Evolutionary conservation across 345 rosid genomes (phyloP), one percentile per base, ranked within the genome.

Genomic region (Zanthoxylum bungeanum): DNA sequence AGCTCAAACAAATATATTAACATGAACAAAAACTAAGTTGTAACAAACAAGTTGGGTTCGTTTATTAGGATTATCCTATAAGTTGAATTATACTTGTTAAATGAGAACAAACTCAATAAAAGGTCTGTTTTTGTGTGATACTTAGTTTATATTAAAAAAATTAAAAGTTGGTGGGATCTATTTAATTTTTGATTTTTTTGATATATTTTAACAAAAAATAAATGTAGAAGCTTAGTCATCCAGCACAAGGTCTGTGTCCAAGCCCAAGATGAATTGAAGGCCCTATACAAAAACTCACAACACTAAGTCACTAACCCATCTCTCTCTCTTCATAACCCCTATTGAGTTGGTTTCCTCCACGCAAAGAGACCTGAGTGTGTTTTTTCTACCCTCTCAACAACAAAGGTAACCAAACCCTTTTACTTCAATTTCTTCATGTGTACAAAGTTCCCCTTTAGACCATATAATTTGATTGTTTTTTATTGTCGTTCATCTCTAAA

Each of bases 311-410:
- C 49, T 19, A 66, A 11, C 68, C 68, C 68, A 66, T 10, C 19
- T 22, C 31, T 17, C 31, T 22, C 7, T 28, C 27, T 64, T 46
- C 68, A 24, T 40, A 1, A 7, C 44, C 71, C 33, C 37, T 5
- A 2, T 12, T 9, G 68, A 57, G 79, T 71, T 79, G 79, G 79
- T 72, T 75, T 68, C 74, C 79, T 68, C 77, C 79, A 79, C 64
- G 79, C 79, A 34, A 68, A 75, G 66, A 53, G 56, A 51, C 40
- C 60, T 9, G 60, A 33, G 68, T 51, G 68, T 51, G 34, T 50
- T 47, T 21, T 68, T 66, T 71, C 49, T 24, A 12, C 67, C 12
- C 55, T 40, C 21, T 22, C n/a, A n/a, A n/a, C n/a, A n/a, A 11
- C 53, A n/a, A 63, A 51, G 60, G 61, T 63, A 56, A 72, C 75